Evolutionary conservation across 2,329 filamentous ascomycete species (phyloP).

Genomic region (Colletotrichum acutatum): DNA sequence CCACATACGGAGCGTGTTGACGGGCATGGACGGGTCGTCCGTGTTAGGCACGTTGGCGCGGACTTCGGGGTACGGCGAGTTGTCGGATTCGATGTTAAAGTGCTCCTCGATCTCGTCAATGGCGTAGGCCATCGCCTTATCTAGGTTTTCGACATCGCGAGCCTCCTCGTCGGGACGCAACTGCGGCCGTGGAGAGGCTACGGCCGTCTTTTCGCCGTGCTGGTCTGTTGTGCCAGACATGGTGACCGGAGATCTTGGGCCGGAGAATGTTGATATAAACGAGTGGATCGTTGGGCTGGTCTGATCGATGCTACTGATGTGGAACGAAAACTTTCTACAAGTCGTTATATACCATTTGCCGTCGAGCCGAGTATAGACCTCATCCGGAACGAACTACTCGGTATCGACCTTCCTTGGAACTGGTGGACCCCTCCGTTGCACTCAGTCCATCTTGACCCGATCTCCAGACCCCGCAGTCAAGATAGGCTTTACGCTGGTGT

Average conservation of each 20-base stretch:
- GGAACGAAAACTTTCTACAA: background rate
- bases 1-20: slow-evolving; percentile 50
- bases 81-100: slow-evolving; percentile 38
- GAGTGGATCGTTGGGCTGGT: background rate
- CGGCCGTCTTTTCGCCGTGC: slow-evolving; percentile 1
- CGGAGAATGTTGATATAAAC: background rate
- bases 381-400: background rate
- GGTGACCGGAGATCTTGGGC: background rate
- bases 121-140: slow-evolving; percentile 26
- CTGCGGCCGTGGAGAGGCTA: background rate
- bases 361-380: background rate
- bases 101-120: slow-evolving; percentile 27
- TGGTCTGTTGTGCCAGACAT: slow-evolving; percentile 12
- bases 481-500: slow-evolving; percentile 16
- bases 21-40: slow-evolving; percentile 48
- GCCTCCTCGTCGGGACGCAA: slow-evolving; percentile 2
- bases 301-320: background rate
- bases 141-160: slow-evolving; percentile 6
- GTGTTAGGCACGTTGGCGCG: slow-evolving; percentile 54
- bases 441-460: background rate
- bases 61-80: slow-evolving; percentile 49
- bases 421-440: background rate
- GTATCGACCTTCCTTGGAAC: background rate
- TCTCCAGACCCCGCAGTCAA: slow-evolving; percentile 6
- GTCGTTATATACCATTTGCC: background rate